Conservation (phyloP, 108 stramenopile genomes). For the Fragilaria crotonensis region DNA sequence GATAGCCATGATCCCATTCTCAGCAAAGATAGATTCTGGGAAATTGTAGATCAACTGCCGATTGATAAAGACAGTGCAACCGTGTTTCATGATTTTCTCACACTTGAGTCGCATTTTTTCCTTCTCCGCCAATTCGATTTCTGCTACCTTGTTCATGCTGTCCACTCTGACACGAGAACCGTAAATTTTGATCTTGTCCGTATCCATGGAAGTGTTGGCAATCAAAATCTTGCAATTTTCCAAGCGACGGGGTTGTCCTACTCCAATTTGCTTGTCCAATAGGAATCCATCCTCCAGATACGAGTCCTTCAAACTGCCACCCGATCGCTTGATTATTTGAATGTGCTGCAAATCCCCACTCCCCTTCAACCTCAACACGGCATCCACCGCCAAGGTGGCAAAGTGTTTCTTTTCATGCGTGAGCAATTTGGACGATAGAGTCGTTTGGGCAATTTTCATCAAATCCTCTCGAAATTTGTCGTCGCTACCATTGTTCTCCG, state of each 20-base stretch:
- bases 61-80: constrained; percentile 98
- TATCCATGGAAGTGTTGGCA: constrained; percentile 99
- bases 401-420: constrained; percentile 97
- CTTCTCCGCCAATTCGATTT: constrained; percentile 99
- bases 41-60: constrained; percentile 99
- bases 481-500: constrained; percentile 45
- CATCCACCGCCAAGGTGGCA: constrained; percentile 94
- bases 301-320: constrained; percentile 90
- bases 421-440: constrained; percentile 94
- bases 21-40: constrained; percentile 95
- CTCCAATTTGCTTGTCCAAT: constrained; percentile 93
- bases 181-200: constrained; percentile 99
- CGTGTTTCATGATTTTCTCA: constrained; percentile 94
- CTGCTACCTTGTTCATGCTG: constrained; percentile 93
- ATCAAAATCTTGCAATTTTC: constrained; percentile 97
- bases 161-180: constrained; percentile 97
- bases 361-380: constrained; percentile 91
- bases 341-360: constrained; percentile 95
- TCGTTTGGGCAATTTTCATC: constrained; percentile 92
- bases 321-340: constrained; percentile 94
- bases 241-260: constrained; percentile 92
- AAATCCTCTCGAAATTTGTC: constrained; percentile 82
- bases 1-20: constrained; percentile 94
- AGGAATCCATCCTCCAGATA: constrained; percentile 98
- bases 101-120: constrained; percentile 97